Conservation (phyloP, 192 early-diverging fungal species). For the Jimgerdemannia flammicorona region DNA sequence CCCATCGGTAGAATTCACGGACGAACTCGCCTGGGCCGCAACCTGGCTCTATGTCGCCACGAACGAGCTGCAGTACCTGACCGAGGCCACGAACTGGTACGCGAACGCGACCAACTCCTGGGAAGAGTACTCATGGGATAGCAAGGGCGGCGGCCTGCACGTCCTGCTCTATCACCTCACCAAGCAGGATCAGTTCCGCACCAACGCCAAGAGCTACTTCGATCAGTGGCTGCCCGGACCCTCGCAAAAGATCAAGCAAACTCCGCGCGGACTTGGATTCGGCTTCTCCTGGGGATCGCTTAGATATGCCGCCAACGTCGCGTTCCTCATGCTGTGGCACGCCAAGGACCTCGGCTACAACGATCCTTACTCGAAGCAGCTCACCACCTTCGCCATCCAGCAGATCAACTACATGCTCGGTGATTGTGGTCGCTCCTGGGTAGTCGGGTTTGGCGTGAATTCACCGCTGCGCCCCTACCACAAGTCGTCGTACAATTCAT, state of each 20-base stretch:
- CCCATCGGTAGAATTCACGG: constrained; percentile 40
- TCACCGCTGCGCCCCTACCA: constrained; percentile 47
- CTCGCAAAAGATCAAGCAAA: constrained; percentile 30
- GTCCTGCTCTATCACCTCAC: constrained; percentile 40
- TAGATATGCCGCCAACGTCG: constrained; percentile 43
- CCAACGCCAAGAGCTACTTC: not conserved
- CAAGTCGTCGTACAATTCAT: constrained; percentile 49
- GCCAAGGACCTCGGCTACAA: constrained; percentile 27
- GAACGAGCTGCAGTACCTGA: constrained; percentile 30
- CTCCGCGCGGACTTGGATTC: constrained; percentile 49
- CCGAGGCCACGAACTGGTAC: constrained; percentile 39
- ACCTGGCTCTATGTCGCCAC: constrained; percentile 55
- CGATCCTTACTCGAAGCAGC: constrained; percentile 8
- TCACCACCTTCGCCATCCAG: constrained; percentile 39
- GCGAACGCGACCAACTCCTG: constrained; percentile 5
- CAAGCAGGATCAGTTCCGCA: constrained; percentile 1
- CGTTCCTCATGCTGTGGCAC: constrained; percentile 37
- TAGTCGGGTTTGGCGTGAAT: constrained; percentile 50
- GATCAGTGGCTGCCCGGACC: constrained; percentile 29
- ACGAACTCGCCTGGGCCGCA: constrained; percentile 54
- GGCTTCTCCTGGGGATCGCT: constrained; percentile 45
- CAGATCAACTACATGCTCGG: constrained; percentile 53
- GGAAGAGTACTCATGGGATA: constrained; percentile 48
- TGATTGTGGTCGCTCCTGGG: constrained; percentile 46
- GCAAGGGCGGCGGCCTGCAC: constrained; percentile 37